These are phyloP conservation scores for Aureobasidium lini DNA, from an alignment of 2,329 filamentous ascomycete species.

Conservation along the genomic window DNA sequence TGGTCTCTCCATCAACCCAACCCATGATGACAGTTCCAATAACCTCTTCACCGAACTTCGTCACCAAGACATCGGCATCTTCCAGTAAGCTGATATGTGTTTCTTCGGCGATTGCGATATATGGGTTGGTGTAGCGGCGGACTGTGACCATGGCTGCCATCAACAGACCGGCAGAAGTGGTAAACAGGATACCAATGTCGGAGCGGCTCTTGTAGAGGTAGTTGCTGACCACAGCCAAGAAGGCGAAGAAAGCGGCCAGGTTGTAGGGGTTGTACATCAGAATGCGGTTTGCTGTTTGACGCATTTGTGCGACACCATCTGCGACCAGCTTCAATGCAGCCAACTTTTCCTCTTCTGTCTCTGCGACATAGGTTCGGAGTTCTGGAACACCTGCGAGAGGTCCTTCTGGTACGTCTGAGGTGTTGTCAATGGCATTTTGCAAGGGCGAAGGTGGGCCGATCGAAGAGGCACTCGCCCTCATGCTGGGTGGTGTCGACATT, in stretches of 20 bases:
- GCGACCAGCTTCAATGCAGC: constrained; percentile 66
- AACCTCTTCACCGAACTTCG: constrained; percentile 59
- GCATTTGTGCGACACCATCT: constrained; percentile 76
- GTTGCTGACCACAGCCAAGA: constrained; percentile 34
- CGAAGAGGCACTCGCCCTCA: constrained; percentile 38
- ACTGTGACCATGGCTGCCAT: constrained; percentile 58
- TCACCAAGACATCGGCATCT: constrained; percentile 46
- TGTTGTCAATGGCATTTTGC: constrained; percentile 25
- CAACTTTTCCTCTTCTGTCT: constrained; percentile 51
- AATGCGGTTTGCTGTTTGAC: constrained; percentile 56
- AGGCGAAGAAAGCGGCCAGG: constrained; percentile 30
- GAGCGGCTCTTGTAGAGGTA: constrained; percentile 30
- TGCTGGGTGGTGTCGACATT: constrained; percentile 56
- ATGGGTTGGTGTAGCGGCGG: constrained; percentile 53
- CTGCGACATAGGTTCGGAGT: constrained; percentile 51
- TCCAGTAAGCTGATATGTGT: constrained; percentile 57
- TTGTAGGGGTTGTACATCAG: constrained; percentile 56
- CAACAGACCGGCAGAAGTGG: constrained; percentile 53
- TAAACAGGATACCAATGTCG: constrained; percentile 50
- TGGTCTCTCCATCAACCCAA: constrained; percentile 47
- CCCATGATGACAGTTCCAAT: constrained; percentile 65
- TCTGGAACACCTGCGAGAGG: constrained; percentile 52
- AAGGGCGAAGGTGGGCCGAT: constrained; percentile 40
- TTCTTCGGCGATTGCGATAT: constrained; percentile 55
- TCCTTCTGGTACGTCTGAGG: constrained; percentile 26